Evolutionary conservation across 345 rosid species (phyloP).

Genomic region (Salix caprea): DNA sequence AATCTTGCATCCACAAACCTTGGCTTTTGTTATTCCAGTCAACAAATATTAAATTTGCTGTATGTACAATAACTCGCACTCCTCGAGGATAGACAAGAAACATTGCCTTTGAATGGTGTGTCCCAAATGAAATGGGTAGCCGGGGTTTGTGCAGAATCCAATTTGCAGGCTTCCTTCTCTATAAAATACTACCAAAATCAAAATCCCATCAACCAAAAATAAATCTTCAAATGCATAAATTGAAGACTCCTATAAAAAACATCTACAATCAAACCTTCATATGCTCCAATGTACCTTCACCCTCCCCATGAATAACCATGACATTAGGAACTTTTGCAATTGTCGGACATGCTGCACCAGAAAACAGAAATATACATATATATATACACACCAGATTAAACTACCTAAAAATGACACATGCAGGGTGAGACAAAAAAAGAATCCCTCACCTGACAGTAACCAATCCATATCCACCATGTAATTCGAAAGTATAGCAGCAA

Average conservation of each 20-base stretch:
- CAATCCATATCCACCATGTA: slow-evolving; percentile 95
- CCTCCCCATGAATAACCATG: slow-evolving; percentile 86
- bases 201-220: neutral
- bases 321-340: slow-evolving; percentile 68
- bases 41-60: slow-evolving; percentile 80
- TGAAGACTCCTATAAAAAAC: neutral
- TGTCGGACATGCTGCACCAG: slow-evolving; percentile 62
- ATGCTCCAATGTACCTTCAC: slow-evolving; percentile 62
- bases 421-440: neutral
- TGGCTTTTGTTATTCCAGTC: slow-evolving; percentile 98
- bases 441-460: slow-evolving; percentile 54
- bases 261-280: slow-evolving; percentile 59
- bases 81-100: slow-evolving; percentile 80
- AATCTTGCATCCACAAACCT: slow-evolving; percentile 99
- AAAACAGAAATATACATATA: neutral
- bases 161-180: slow-evolving; percentile 72
- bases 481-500: slow-evolving; percentile 70
- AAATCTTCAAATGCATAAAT: neutral
- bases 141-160: slow-evolving; percentile 94
- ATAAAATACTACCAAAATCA: slow-evolving; percentile 12
- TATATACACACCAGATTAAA: neutral
- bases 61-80: slow-evolving; percentile 79
- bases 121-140: slow-evolving; percentile 79
- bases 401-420: neutral
- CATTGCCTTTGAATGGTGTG: slow-evolving; percentile 94